Evolutionary conservation across 2,329 filamentous ascomycete species (phyloP).

Genomic region (Diplocarpon rosae): DNA sequence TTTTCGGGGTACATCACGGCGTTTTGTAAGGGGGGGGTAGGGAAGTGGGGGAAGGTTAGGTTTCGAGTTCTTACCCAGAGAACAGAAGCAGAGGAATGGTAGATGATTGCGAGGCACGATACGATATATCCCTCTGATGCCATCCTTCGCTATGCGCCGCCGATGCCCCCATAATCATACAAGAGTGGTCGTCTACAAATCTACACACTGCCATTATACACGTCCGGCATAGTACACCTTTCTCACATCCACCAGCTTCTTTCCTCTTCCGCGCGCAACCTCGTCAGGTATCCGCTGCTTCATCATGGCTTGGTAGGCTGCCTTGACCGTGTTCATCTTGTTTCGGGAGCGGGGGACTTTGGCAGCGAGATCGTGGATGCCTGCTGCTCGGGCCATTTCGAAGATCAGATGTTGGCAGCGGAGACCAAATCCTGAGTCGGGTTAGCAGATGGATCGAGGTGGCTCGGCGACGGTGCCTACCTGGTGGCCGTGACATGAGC

Average conservation of each 20-base stretch:
- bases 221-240: constrained; percentile 90
- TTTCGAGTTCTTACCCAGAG: too few species aligned
- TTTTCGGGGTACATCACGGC: too few species aligned
- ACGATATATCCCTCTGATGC: too few species aligned
- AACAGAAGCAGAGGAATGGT: too few species aligned
- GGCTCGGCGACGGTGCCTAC: constrained; percentile 39
- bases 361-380: constrained; percentile 78
- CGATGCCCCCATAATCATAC: neutral
- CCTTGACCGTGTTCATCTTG: constrained; percentile 97
- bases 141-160: too few species aligned
- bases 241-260: constrained; percentile 90
- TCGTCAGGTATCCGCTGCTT: constrained; percentile 81
- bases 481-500: constrained; percentile 74
- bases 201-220: constrained; percentile 18
- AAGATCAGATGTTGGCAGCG: constrained; percentile 86
- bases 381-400: constrained; percentile 80
- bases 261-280: constrained; percentile 77
- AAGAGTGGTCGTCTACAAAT: constrained; percentile 39
- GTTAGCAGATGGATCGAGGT: constrained; percentile 3
- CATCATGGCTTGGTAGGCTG: constrained; percentile 69
- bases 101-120: too few species aligned
- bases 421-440: constrained; percentile 70
- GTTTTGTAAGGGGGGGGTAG: too few species aligned
- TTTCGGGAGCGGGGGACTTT: constrained; percentile 77
- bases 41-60: too few species aligned